Conservation (phyloP, 2,329 filamentous ascomycete genomes). For the Coleophoma crateriformis region DNA sequence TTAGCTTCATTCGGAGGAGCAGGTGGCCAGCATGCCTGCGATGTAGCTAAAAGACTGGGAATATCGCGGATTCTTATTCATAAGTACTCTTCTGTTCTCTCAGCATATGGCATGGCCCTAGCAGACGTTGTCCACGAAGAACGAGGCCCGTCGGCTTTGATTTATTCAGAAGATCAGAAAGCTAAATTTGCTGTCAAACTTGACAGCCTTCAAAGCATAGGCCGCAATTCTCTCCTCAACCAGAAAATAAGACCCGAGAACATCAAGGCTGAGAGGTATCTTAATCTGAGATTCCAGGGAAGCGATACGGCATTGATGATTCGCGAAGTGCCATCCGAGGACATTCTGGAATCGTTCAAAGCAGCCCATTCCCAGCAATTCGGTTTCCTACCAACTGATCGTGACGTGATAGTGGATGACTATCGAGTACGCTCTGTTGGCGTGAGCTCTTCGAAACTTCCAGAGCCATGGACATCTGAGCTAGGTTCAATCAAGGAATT, state of each 20-base stretch:
- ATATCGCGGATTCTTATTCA: slow-evolving; percentile 80
- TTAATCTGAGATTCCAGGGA: slow-evolving; percentile 85
- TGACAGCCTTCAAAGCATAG: slow-evolving; percentile 68
- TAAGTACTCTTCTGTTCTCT: slow-evolving; percentile 78
- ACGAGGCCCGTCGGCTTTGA: slow-evolving; percentile 63
- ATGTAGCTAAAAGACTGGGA: slow-evolving; percentile 75
- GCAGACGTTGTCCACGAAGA: slow-evolving; percentile 87
- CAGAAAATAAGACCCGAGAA: slow-evolving; percentile 71
- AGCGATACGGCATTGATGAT: slow-evolving; percentile 88
- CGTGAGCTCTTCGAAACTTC: not conserved
- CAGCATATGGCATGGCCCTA: slow-evolving; percentile 84
- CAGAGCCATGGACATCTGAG: slow-evolving; percentile 49
- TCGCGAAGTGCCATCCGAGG: slow-evolving; percentile 53
- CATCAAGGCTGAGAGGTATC: slow-evolving; percentile 80
- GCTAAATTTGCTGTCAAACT: slow-evolving; percentile 63
- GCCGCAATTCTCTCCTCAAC: slow-evolving; percentile 55
- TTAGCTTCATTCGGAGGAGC: slow-evolving; percentile 87
- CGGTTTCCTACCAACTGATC: slow-evolving; percentile 68
- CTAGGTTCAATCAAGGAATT: slow-evolving; percentile 65
- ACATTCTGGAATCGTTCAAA: slow-evolving; percentile 73
- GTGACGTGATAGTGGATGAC: slow-evolving; percentile 83
- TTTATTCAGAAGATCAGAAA: slow-evolving; percentile 46
- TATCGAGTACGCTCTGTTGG: slow-evolving; percentile 81
- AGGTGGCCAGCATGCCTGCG: slow-evolving; percentile 82
- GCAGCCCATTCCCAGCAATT: slow-evolving; percentile 85